Percentiles rank a stretch among this genome's conserved stretches.
phyloP scores from a whole-genome alignment of 2,329 filamentous ascomycete genomes.

The Sclerotinia subarctica region DNA sequence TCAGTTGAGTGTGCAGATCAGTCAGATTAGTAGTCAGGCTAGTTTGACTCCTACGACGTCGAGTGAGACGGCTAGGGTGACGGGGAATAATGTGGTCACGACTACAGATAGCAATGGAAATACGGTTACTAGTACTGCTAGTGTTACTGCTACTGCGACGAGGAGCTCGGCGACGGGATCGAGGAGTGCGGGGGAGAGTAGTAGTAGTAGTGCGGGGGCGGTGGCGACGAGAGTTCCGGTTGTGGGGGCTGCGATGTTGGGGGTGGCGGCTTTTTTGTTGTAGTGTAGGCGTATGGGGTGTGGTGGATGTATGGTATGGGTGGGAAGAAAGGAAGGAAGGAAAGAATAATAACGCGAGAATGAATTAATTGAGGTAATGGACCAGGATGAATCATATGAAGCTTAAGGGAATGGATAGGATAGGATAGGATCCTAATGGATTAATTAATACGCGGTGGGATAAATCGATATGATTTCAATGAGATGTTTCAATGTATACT shows the following conservation, averaged over 20 bases:
- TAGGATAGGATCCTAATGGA: not conserved
- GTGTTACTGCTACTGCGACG: not conserved
- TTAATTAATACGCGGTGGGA: not conserved
- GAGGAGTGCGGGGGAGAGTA: not conserved
- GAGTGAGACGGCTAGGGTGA: conserved; percentile 26
- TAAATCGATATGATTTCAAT: not conserved
- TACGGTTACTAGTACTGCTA: not conserved
- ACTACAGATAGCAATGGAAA: not conserved
- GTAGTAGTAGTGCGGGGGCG: not conserved
- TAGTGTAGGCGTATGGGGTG: too few relatives aligned
- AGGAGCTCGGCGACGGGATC: not conserved
- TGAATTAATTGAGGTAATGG: not conserved
- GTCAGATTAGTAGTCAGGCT: conserved; percentile 15
- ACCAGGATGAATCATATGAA: not conserved
- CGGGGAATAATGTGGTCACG: not conserved
- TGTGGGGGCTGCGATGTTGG: not conserved
- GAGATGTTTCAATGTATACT: not conserved
- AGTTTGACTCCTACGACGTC: not conserved
- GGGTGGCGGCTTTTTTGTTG: conserved; percentile 4
- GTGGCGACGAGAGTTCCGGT: conserved; percentile 3
- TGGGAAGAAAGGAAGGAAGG: not conserved
- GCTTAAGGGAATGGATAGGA: too few relatives aligned
- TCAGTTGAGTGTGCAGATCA: conserved; percentile 18
- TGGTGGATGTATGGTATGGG: not conserved
- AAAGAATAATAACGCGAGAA: conserved; percentile 1